phyloP scores from a whole-genome alignment of 106 monocot species.

The Agapanthus africanus region DNA sequence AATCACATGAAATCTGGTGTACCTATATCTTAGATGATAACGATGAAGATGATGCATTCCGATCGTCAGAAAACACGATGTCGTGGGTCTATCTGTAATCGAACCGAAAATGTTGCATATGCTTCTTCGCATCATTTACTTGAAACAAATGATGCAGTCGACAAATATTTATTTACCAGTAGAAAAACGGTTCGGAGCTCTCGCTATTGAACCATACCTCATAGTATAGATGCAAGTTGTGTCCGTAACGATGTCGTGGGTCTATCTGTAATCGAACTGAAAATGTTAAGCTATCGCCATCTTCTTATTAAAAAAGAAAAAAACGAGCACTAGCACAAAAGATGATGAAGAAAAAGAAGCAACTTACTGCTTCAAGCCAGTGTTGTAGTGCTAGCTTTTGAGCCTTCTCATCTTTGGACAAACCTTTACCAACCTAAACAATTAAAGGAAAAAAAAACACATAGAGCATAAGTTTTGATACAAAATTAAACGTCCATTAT shows the following conservation, averaged over 20 bases:
- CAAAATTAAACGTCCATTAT: too few species aligned
- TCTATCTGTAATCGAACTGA: constrained; percentile 50
- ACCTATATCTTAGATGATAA: too few species aligned
- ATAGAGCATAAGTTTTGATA: not conserved
- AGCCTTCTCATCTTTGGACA: constrained; percentile 60
- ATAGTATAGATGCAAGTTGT: constrained; percentile 60
- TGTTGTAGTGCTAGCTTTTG: constrained; percentile 68
- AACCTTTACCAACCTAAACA: constrained; percentile 56
- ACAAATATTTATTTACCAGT: too few species aligned
- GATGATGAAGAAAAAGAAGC: not conserved
- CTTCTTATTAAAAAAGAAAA: not conserved
- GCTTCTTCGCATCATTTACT: too few species aligned
- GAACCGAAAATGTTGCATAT: too few species aligned
- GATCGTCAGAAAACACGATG: too few species aligned
- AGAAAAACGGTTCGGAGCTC: constrained; percentile 60
- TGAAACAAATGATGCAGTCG: too few species aligned
- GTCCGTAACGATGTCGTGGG: constrained; percentile 69
- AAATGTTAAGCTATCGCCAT: not conserved
- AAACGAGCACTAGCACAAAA: not conserved
- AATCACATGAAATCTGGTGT: too few species aligned
- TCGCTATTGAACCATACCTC: constrained; percentile 57
- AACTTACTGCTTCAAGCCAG: constrained; percentile 82
- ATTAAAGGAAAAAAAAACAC: constrained; percentile 8
- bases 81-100: too few species aligned
- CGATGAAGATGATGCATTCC: too few species aligned